Evolutionary conservation across 192 early-diverging fungal species (phyloP).

Genomic region (Rhizoclosmatium globosum): DNA sequence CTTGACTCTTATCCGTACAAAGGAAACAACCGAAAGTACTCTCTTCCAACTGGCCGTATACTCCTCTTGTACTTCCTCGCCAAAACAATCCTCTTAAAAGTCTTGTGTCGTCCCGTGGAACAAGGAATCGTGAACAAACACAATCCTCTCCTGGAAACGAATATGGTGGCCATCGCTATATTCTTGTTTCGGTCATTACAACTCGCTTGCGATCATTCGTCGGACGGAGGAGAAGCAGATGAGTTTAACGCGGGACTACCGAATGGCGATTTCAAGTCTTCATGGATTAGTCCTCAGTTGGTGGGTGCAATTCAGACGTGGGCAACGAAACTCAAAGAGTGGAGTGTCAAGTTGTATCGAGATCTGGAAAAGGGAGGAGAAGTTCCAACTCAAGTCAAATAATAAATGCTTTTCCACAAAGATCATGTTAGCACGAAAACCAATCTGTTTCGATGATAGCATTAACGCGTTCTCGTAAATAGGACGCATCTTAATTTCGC

Average conservation of each 20-base stretch:
- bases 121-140: constrained; percentile 13
- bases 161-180: constrained; percentile 4
- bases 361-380: constrained; percentile 19
- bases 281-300: constrained; percentile 15
- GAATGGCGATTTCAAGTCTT: constrained; percentile 16
- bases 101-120: constrained; percentile 17
- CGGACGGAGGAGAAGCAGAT: background rate
- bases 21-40: background rate
- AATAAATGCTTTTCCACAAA: background rate
- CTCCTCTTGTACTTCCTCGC: constrained; percentile 21
- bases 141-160: constrained; percentile 23
- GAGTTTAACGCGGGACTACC: constrained; percentile 22
- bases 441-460: too few species aligned
- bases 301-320: constrained; percentile 29
- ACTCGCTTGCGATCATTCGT: constrained; percentile 16
- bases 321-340: constrained; percentile 5
- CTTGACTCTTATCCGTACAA: background rate
- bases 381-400: background rate
- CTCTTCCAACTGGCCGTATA: background rate
- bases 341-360: background rate
- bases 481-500: too few species aligned
- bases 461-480: too few species aligned
- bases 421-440: too few species aligned
- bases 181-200: constrained; percentile 29
- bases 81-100: constrained; percentile 15